Conservation (phyloP, 768 basidiomycete genomes). For the Lentinula sp. region DNA sequence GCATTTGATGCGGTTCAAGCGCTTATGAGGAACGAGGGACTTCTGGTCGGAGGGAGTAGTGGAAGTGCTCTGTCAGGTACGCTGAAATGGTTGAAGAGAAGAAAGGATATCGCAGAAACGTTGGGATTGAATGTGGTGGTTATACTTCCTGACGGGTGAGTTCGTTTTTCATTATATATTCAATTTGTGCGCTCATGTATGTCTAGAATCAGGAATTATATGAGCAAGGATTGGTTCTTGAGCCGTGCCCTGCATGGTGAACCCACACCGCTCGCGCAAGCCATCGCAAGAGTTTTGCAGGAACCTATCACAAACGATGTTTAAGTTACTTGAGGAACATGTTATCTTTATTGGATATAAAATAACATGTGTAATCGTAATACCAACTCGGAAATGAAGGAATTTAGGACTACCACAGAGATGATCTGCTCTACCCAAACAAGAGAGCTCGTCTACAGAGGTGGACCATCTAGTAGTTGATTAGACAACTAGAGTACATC, state of each 20-base stretch:
- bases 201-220: conserved; percentile 82
- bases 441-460: conserved; percentile 28
- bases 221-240: conserved; percentile 91
- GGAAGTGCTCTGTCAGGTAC: conserved; percentile 82
- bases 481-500: conserved; percentile 45
- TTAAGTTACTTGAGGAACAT: neutral
- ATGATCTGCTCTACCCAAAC: conserved; percentile 24
- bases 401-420: conserved; percentile 27
- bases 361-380: too few relatives aligned
- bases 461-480: conserved; percentile 49
- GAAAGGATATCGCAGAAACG: conserved; percentile 52
- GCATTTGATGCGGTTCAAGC: conserved; percentile 70
- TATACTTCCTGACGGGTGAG: conserved; percentile 85
- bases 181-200: neutral
- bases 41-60: conserved; percentile 91
- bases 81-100: conserved; percentile 68
- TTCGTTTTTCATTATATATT: neutral
- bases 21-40: conserved; percentile 80
- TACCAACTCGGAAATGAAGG: neutral
- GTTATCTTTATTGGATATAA: too few relatives aligned
- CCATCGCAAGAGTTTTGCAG: conserved; percentile 36
- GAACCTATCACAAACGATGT: neutral
- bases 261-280: conserved; percentile 45
- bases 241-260: conserved; percentile 54
- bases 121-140: conserved; percentile 85